Evolutionary conservation across 176 grass and related monocot species (phyloP).

Genomic region (Saccharum spontaneum): DNA sequence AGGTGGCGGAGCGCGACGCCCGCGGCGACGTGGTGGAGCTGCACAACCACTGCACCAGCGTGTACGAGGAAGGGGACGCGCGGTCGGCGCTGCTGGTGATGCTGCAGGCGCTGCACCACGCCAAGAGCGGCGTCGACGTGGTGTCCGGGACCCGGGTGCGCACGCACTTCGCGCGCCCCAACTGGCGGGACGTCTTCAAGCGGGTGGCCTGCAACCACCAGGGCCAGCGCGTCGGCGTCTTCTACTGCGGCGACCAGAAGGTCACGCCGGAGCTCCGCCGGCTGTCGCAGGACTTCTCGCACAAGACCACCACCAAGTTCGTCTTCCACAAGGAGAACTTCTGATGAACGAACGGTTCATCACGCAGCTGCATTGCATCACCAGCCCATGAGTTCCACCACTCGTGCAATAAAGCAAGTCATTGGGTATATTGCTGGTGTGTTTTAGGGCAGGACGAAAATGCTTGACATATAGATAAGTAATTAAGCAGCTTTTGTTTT

Average conservation of each 20-base stretch:
- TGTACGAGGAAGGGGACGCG: constrained; percentile 89
- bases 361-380: neutral
- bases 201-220: constrained; percentile 62
- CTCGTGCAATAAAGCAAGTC: neutral
- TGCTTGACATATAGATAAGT: neutral
- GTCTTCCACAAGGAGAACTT: constrained; percentile 99
- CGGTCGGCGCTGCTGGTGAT: constrained; percentile 82
- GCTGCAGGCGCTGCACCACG: constrained; percentile 88
- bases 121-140: constrained; percentile 91
- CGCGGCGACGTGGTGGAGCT: constrained; percentile 68
- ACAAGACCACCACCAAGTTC: constrained; percentile 88
- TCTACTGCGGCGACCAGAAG: constrained; percentile 85
- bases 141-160: constrained; percentile 81
- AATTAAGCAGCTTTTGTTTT: neutral
- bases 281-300: constrained; percentile 75
- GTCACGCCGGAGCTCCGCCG: constrained; percentile 65
- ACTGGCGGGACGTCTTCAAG: constrained; percentile 90
- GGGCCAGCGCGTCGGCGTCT: constrained; percentile 71
- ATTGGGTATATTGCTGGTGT: neutral
- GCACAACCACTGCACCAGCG: constrained; percentile 97
- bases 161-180: constrained; percentile 81
- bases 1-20: constrained; percentile 79
- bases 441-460: neutral
- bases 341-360: neutral
- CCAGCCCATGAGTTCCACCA: too few relatives aligned